These are phyloP conservation scores for Tolypocladium tundrense DNA, from an alignment of 2,329 filamentous ascomycete species.

Conservation along the genomic window DNA sequence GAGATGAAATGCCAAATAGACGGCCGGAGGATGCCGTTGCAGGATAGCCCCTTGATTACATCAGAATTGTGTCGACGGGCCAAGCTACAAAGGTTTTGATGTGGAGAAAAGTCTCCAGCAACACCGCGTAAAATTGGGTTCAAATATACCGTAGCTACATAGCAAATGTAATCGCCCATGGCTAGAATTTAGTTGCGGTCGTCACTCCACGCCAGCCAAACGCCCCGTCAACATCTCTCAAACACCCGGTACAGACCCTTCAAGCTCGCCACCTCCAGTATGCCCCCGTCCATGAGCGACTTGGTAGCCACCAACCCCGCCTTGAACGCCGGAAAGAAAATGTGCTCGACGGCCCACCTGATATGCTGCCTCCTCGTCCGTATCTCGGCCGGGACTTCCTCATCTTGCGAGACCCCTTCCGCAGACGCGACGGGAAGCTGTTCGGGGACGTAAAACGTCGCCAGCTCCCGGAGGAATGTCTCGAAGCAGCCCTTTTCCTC, in stretches of 20 bases:
- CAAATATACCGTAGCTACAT: neutral
- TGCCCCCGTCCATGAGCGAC: conserved; percentile 58
- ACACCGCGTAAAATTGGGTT: neutral
- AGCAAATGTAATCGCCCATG: neutral
- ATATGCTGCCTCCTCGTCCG: conserved; percentile 57
- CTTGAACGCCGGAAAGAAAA: conserved; percentile 85
- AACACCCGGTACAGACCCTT: conserved; percentile 93
- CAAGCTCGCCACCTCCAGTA: conserved; percentile 81
- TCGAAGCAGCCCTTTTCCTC: conserved; percentile 80
- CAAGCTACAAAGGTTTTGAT: neutral
- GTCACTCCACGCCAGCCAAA: neutral
- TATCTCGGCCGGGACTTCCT: conserved; percentile 36
- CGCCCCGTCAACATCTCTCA: conserved; percentile 63
- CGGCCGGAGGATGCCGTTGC: neutral
- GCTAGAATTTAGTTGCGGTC: neutral
- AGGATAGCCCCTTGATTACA: neutral
- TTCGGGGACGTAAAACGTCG: conserved; percentile 85
- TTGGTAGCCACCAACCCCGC: conserved; percentile 73
- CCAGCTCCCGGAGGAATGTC: conserved; percentile 75
- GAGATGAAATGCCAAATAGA: neutral
- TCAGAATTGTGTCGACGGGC: neutral
- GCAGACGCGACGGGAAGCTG: conserved; percentile 50
- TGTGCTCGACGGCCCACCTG: conserved; percentile 67
- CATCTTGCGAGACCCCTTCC: conserved; percentile 20
- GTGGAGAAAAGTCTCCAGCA: neutral